These are phyloP conservation scores for Exserohilum turcica DNA, from an alignment of 2,329 filamentous ascomycete species.

Conservation along the genomic window DNA sequence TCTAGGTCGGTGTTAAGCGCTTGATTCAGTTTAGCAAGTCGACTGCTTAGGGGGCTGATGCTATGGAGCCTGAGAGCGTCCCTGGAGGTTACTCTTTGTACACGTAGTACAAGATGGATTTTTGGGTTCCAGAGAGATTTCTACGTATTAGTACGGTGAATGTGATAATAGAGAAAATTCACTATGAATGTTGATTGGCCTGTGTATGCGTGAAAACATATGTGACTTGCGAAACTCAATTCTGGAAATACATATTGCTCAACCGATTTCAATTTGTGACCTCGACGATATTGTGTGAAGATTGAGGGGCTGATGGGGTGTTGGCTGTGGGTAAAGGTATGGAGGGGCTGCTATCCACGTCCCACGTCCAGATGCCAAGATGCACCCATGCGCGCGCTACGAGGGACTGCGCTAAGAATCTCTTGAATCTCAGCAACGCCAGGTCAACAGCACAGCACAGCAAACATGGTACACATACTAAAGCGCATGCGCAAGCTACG, in stretches of 20 bases:
- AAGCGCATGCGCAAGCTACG: constrained; percentile 77
- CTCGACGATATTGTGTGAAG: background rate
- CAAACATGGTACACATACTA: constrained; percentile 61
- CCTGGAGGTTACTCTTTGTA: background rate
- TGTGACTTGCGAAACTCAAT: background rate
- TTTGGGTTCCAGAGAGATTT: background rate
- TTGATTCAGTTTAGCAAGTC: constrained; percentile 48
- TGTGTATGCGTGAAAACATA: background rate
- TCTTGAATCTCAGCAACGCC: constrained; percentile 31
- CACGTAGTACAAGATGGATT: background rate
- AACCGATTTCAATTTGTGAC: too few relatives aligned
- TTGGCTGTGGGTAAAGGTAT: background rate
- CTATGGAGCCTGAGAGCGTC: background rate
- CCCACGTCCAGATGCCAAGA: constrained; percentile 16
- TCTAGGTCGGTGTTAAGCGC: constrained; percentile 46
- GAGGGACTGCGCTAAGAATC: constrained; percentile 24
- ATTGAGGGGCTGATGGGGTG: too few relatives aligned
- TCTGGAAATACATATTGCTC: too few relatives aligned
- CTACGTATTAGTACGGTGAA: background rate
- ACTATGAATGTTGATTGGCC: background rate
- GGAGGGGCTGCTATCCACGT: background rate
- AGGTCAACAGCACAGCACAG: constrained; percentile 20
- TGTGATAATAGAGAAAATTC: constrained; percentile 3
- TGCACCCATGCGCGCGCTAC: constrained; percentile 13
- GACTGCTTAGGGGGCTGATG: constrained; percentile 20